Conservation (phyloP, 352 stramenopile species). For the Plasmopara muralis region DNA sequence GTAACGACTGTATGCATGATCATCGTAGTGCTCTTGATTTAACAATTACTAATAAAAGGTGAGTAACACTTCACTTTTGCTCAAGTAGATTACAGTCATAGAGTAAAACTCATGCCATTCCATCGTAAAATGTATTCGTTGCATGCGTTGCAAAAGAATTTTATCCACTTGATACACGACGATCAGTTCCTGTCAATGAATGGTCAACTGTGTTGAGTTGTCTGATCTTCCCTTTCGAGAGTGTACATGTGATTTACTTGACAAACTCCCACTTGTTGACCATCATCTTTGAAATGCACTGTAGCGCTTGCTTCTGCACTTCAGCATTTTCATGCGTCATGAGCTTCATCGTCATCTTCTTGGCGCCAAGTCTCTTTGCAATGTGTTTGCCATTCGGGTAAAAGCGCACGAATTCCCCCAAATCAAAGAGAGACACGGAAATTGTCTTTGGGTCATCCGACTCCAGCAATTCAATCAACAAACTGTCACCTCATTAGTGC, state of each 20-base stretch:
- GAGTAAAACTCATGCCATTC: not conserved
- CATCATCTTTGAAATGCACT: conserved; percentile 99
- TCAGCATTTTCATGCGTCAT: conserved; percentile 95
- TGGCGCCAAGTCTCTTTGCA: conserved; percentile 93
- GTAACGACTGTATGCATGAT: conserved; percentile 14
- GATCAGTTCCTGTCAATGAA: not conserved
- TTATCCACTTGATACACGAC: not conserved
- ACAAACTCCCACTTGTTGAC: conserved; percentile 97
- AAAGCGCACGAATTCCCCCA: conserved; percentile 97
- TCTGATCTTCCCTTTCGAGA: no score
- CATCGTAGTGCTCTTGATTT: no score
- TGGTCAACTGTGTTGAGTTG: not conserved
- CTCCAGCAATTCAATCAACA: conserved; percentile 91
- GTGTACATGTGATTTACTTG: conserved; percentile 36
- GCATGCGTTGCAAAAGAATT: not conserved
- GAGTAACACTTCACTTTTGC: no score
- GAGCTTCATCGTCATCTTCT: conserved; percentile 96
- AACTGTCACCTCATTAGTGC: conserved; percentile 34
- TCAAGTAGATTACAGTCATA: not conserved
- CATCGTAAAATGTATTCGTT: conserved; percentile 4
- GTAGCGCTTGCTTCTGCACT: conserved; percentile 96
- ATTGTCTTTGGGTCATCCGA: conserved; percentile 92
- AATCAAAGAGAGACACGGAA: conserved; percentile 94
- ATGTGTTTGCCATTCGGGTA: conserved; percentile 96
- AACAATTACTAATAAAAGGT: no score